Conservation (phyloP, 225 moss, liverwort and hornwort genomes). For the Climacium dendroides region DNA sequence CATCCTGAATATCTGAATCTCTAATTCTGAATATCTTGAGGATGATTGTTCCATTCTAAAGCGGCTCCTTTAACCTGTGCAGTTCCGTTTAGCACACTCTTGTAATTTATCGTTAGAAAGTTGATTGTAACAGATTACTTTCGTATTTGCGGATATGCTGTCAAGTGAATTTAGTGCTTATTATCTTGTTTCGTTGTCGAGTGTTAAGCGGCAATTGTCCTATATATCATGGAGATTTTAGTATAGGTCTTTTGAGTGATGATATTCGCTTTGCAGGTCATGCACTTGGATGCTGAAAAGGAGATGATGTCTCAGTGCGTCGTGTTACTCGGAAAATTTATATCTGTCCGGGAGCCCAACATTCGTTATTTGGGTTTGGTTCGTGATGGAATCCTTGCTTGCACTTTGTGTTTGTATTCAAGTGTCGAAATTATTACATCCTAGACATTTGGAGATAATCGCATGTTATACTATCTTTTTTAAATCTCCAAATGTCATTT, state of each 20-base stretch:
- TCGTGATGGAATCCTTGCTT: background rate
- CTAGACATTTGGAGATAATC: background rate
- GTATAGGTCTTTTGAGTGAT: background rate
- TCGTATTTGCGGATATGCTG: background rate
- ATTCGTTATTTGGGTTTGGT: slow-evolving; percentile 94
- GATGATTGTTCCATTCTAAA: background rate
- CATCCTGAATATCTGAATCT: background rate
- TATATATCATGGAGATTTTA: background rate
- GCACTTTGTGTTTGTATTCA: background rate
- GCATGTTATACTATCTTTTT: background rate
- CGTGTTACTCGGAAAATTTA: slow-evolving; percentile 79
- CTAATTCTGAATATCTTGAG: background rate
- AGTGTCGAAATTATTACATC: background rate
- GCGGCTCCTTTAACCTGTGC: background rate
- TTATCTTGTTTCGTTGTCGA: background rate
- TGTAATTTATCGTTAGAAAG: background rate
- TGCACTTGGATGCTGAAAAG: slow-evolving; percentile 93
- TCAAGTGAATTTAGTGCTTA: background rate
- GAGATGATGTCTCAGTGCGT: slow-evolving; percentile 99
- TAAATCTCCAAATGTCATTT: too few species aligned
- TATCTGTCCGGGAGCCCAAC: slow-evolving; percentile 95
- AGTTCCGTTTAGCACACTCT: background rate
- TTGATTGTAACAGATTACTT: background rate
- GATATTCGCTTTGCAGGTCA: slow-evolving; percentile 42
- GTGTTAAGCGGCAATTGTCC: background rate